phyloP scores from a whole-genome alignment of 1,284 basidiomycete genomes.

The Boletus sp. region DNA sequence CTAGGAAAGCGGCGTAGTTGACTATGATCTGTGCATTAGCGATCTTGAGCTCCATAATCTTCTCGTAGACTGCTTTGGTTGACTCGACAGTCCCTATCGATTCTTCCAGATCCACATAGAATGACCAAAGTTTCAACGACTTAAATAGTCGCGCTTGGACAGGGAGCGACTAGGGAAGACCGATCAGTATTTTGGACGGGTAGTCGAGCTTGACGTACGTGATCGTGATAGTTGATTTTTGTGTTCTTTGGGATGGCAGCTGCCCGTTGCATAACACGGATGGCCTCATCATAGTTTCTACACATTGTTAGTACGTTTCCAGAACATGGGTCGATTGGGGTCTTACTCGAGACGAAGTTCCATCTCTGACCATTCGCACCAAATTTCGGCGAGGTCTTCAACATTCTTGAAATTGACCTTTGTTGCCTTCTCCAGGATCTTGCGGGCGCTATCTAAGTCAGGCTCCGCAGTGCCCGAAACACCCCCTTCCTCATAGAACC shows the following conservation, averaged over 20 bases:
- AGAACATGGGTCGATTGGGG: constrained; percentile 1
- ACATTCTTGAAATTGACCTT: constrained; percentile 93
- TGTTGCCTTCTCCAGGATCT: constrained; percentile 89
- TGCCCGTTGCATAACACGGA: constrained; percentile 94
- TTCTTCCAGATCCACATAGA: constrained; percentile 97
- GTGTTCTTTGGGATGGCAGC: constrained; percentile 84
- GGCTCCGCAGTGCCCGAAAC: constrained; percentile 70
- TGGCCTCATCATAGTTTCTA: constrained; percentile 94
- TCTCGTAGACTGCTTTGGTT: constrained; percentile 92
- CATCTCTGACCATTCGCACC: constrained; percentile 99
- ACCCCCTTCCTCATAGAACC: constrained; percentile 97
- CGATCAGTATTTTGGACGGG: constrained; percentile 11
- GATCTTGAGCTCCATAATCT: constrained; percentile 94
- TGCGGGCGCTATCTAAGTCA: constrained; percentile 83
- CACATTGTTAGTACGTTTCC: constrained; percentile 10
- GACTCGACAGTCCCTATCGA: constrained; percentile 92
- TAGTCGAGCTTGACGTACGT: constrained; percentile 50
- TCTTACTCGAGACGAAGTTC: constrained; percentile 92
- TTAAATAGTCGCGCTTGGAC: constrained; percentile 94
- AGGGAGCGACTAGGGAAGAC: constrained; percentile 61
- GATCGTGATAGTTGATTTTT: constrained; percentile 94
- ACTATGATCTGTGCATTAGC: constrained; percentile 98
- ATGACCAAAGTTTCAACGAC: constrained; percentile 97
- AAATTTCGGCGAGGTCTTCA: constrained; percentile 96
- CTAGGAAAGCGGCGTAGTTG: constrained; percentile 95